Base-by-base conservation (phyloP, 768 basidiomycete genomes). In the Terana coerulea region DNA sequence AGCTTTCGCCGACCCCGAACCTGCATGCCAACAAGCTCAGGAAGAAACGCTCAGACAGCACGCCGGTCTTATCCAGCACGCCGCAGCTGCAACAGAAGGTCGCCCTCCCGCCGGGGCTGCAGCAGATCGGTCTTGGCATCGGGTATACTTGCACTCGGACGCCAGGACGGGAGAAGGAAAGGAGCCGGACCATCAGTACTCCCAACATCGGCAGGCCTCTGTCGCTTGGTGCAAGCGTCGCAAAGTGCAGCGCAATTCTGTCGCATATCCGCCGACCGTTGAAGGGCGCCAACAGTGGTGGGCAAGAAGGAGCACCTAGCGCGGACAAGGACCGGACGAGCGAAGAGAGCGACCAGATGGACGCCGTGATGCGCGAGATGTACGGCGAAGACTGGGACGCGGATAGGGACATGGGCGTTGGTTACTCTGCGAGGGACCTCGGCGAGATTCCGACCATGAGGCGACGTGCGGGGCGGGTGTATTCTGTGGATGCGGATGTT, bases 21-120 rank as follows among this genome's bases (percentile, higher is more conserved):
- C 22, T 69, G 68, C 33, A 66, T 67, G n/a, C n/a, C n/a, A 75
- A 70, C 50, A 79, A 70, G 60, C 63, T 80, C 24, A 67, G 70
- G 29, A 75, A 67, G 62, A 63, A 59, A 43, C 68, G 72, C 33
- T 67, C 71, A 37, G 63, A 64, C 47, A 65, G 69, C 52, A 63
- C 69, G 34, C 62, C 70, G 21, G 54, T 66, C 22, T 49, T 60
- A 22, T 28, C 61, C 15, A 53, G 57, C 24, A 61, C 61, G 15
- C 59, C 63, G 17, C 41, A 31, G 17, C 24, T 49, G 40, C 40
- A 25, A 26, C 60, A 66, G 35, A 61, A 63, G 4, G 61, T 64
- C 40, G 64, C 73, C 42, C 64, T 82, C 14, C 81, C 80, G 0
- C 35, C 51, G 12, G 67, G 66, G 8, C 26, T 69, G 21, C 48